Percentiles rank a stretch among this genome's conserved stretches.
phyloP scores from a whole-genome alignment of 441 rosid species.

The Omphalea diandra region DNA sequence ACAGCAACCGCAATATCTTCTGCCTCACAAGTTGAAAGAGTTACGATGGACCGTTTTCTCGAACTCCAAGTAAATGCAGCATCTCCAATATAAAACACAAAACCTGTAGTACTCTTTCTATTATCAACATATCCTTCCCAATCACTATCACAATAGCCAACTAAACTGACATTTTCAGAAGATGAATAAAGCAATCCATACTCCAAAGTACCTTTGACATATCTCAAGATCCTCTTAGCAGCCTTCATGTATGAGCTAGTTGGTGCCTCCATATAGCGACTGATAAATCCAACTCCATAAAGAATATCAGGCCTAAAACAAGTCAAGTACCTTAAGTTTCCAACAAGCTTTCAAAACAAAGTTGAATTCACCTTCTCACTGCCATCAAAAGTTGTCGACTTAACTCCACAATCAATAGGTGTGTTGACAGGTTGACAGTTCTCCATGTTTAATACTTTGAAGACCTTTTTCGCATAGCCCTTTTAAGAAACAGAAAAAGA shows the following conservation, averaged over 20 bases:
- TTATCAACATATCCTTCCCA: slow-evolving; percentile 10
- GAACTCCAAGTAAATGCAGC: neutral
- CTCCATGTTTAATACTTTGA: neutral
- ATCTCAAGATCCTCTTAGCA: neutral
- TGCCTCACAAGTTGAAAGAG: too few species aligned
- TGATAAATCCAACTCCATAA: neutral
- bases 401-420: neutral
- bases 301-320: neutral
- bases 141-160: neutral
- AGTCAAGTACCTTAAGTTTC: neutral
- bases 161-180: neutral
- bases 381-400: neutral
- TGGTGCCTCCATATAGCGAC: neutral
- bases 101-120: neutral
- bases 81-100: slow-evolving; percentile 5
- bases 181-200: neutral
- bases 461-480: neutral
- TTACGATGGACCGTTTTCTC: neutral
- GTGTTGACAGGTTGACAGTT: neutral
- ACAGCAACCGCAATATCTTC: too few species aligned
- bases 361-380: neutral
- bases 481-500: too few species aligned
- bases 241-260: neutral
- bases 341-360: neutral
- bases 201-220: neutral